Evolutionary conservation across 148 eudicot species (phyloP), one percentile per base, ranked within the genome.

Genomic region (Linanthus parryae): DNA sequence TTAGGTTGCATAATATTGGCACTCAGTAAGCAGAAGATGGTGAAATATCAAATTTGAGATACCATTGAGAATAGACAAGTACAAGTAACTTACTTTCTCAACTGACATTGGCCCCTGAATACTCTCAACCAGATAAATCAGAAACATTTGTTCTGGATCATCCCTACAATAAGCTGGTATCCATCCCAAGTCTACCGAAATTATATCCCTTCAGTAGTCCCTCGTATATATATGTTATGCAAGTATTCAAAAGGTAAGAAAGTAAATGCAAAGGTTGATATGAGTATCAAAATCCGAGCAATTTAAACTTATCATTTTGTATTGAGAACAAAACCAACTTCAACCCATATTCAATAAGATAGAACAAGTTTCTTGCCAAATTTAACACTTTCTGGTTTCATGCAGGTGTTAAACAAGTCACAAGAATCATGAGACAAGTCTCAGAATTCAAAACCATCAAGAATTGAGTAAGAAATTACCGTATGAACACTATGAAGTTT

Each of bases 51-150:
- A 39, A 23, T 53, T 30, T 40, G 33, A 41, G 37, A 50, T 21
- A 44, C 7, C 26, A 1, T n/a, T 26, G 12, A 12, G 14, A 20
- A 8, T 30, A 14, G 36, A 50, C 18, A 9, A 41, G 27, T n/a
- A 19, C 1, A 2, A 5, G 12, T 31, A 62, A 55, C 81, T 67
- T 67, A 72, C 84, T 45, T 44, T 43, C 33, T 28, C 36, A 62
- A 74, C 61, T 25, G 63, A 18, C 9, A 36, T 25, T 17, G 61
- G 27, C 57, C 65, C 24, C 23, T 61, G 62, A 55, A 75, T 62
- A 62, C 67, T 54, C 21, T 82, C 65, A 66, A 52, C 49, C n/a
- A 39, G 54, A 56, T 38, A 68, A 63, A 35, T 52, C 56, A 57
- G 37, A n/a, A 56, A 25, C 56, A 61, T 59, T 31, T 35, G 50